Evolutionary conservation across 208 protist genomes (phyloP).

Genomic region (Trypanosoma scelopori): DNA sequence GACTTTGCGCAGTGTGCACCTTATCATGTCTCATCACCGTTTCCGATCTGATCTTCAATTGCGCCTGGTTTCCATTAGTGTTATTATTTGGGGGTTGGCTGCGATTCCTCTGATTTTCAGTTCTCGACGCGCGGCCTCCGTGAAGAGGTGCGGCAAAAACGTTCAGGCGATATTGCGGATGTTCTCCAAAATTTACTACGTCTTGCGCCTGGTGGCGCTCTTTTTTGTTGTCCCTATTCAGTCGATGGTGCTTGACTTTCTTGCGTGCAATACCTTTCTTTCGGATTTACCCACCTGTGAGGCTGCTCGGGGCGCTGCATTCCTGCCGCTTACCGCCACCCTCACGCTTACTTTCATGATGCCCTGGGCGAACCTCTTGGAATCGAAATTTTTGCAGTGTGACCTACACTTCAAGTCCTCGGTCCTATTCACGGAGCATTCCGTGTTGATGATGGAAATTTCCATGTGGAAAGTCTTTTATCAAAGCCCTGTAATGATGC

Average conservation of each 20-base stretch:
- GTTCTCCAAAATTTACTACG: conserved; percentile 33
- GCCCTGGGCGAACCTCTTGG: conserved; percentile 38
- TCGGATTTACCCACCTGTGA: conserved; percentile 51
- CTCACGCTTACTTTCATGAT: conserved; percentile 37
- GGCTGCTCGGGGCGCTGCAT: conserved; percentile 18
- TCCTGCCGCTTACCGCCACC: conserved; percentile 35
- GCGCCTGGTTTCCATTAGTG: background rate
- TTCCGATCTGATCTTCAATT: conserved; percentile 16
- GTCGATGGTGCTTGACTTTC: conserved; percentile 53
- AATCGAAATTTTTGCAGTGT: conserved; percentile 41
- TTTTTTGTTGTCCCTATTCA: conserved; percentile 46
- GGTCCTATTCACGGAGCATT: conserved; percentile 40
- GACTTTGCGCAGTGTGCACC: conserved; percentile 47
- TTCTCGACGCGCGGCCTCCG: background rate
- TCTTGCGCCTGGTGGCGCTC: conserved; percentile 37
- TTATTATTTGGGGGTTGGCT: conserved; percentile 16
- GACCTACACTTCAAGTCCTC: conserved; percentile 44
- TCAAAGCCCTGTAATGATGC: conserved; percentile 41
- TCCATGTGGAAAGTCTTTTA: conserved; percentile 81
- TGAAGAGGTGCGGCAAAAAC: conserved; percentile 1
- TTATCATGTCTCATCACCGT: conserved; percentile 66
- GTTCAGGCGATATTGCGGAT: conserved; percentile 31
- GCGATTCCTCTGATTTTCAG: background rate
- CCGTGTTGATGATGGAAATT: conserved; percentile 39
- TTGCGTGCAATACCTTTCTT: conserved; percentile 66